Base-by-base conservation (phyloP, 208 protist species). In the Leishmania gerbilli region DNA sequence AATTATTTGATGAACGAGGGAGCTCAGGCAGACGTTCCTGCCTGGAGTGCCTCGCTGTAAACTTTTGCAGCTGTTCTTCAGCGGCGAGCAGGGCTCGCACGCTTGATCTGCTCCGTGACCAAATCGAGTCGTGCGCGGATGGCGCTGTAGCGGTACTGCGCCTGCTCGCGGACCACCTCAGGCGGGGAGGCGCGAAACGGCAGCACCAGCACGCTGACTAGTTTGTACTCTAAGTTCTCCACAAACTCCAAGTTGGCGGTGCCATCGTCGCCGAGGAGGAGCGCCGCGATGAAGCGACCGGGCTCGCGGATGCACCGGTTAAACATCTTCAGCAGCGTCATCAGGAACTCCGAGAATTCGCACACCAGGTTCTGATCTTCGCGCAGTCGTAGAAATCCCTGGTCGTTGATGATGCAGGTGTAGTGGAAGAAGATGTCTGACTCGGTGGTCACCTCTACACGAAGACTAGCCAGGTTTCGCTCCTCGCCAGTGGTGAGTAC, bases 151-250 rank as follows among this genome's bases (percentile, higher is more conserved):
- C 98, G 89, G 81, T 96, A 99, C 76, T 92, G 89, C 81, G 97
- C 96, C 69, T 98, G 93, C 82, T 98, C 91, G 45, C 97, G 91
- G 60, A 99, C 91, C 27, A 97, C 89, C 49, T 96, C 88, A 24
- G 97, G 93, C 58, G 91, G 81, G n/a, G 95, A 96, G 27, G 91
- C 95, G 21, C 88, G 87, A 79, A 99, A 98, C 7, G 95, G 92
- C 27, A 98, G 84, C 34, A 92, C 90, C 45, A 99, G 80, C 51
- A 99, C 90, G 65, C 97, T 96, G 55, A 99, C 95, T 71, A 98
- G 95, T 81, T 99, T 99, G 90, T 98, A 99, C 84, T 98, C 93
- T 74, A 98, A 87, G 76, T 98, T 98, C 80, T 99, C 96, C 51
- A 99, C 91, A 83, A 99, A 98, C 78, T 99, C 95, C 74, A 99